Evolutionary conservation across 768 basidiomycete species (phyloP).

Genomic region (Suillus sp.): DNA sequence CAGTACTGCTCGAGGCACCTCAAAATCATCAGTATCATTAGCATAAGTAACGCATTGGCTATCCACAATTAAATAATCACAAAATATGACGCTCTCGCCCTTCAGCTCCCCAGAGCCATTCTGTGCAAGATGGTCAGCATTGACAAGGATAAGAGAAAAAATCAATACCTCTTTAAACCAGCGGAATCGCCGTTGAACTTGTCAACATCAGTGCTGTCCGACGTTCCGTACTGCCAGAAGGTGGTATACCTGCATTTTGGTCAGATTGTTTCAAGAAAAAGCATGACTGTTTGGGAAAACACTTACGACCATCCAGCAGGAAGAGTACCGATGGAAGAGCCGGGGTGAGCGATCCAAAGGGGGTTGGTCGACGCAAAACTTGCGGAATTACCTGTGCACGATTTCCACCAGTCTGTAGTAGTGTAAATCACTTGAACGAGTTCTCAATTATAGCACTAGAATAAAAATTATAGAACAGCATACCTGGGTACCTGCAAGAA

Average conservation of each 20-base stretch:
- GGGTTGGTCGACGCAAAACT: conserved; percentile 37
- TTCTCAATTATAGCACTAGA: neutral
- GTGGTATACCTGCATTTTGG: neutral
- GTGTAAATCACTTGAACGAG: conserved; percentile 36
- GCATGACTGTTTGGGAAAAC: neutral
- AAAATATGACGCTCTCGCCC: neutral
- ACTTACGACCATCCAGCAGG: conserved; percentile 39
- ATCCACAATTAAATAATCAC: neutral
- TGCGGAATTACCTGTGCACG: conserved; percentile 40
- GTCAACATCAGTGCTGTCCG: neutral
- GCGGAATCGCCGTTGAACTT: neutral
- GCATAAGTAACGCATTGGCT: neutral
- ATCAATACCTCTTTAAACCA: neutral
- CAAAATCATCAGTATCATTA: neutral
- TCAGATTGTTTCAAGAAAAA: neutral
- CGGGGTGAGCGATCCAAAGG: conserved; percentile 39
- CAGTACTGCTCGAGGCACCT: neutral
- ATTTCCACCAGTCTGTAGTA: conserved; percentile 40
- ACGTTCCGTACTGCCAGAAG: conserved; percentile 2
- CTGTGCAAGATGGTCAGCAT: conserved; percentile 13
- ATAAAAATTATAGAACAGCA: neutral
- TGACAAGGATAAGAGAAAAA: neutral
- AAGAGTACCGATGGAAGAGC: conserved; percentile 34
- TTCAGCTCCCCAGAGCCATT: conserved; percentile 20
- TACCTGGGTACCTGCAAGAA: conserved; percentile 13